Evolutionary conservation across 2,329 filamentous ascomycete species (phyloP), one percentile per base, ranked within the genome.

Genomic region (Cryphonectria parasitica): DNA sequence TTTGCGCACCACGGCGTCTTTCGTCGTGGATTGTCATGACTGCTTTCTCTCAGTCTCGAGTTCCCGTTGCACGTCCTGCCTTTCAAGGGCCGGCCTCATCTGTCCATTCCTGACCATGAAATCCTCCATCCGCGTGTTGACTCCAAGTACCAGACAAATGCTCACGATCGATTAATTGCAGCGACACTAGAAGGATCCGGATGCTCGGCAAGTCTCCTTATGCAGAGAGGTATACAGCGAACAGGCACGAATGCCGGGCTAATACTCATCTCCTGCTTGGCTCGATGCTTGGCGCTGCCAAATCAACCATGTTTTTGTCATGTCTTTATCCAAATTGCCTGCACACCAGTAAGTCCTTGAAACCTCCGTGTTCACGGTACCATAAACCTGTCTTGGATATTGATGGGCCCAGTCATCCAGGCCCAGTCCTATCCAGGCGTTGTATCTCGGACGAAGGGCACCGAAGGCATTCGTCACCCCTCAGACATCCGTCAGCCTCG

Each of bases 271-370:
- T 41, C 22, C 34, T 22, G 61, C 61, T 19, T 63, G 61, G 39
- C 31, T 25, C 28, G 31, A 36, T 66, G 64, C 63, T 66, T 66
- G 49, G 64, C 64, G 31, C n/a, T 6, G 22, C 43, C 64, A 52
- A 49, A 49, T 49, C 43, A 49, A 56, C 63, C 41, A 43, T 17
- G 31, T 25, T 56, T 25, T 28, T 45, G 28, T 62, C 31, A 36
- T 45, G 52, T 39, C 43, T 69, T 71, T 71, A 69, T 69, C 67
- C 70, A 69, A 56, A 71, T 67, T 65, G 70, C 63, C 67, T 70
- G 64, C 45, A 70, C 52, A 64, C 41, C 63, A 68, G 66, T 49
- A 2, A 3, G 39, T 41, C 45, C 45, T 66, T 66, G 64, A 17
- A 52, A 54, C 11, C 13, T n/a, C 19, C 34, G 25, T 66, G 10